These are phyloP conservation scores for Telfairia occidentalis DNA, from an alignment of 331 rosid species.

Conservation along the genomic window DNA sequence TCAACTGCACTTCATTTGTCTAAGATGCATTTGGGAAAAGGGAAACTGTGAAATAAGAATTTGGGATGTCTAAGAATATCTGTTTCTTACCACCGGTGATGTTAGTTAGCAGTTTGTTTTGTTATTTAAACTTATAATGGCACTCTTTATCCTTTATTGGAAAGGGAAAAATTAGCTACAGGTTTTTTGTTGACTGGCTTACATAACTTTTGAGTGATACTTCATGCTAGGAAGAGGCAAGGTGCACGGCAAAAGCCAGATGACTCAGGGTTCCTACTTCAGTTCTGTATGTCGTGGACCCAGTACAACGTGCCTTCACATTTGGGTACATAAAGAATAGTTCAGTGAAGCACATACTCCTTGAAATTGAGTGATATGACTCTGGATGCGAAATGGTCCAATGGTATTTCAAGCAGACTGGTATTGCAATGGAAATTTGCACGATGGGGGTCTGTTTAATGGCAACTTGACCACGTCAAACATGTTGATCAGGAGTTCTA, in stretches of 20 bases:
- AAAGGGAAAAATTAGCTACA: background rate
- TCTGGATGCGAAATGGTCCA: conserved; percentile 26
- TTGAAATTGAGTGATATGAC: conserved; percentile 39
- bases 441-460: conserved; percentile 74
- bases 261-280: conserved; percentile 63
- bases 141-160: background rate
- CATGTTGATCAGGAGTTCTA: conserved; percentile 44
- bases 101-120: background rate
- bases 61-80: background rate
- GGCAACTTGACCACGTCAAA: conserved; percentile 86
- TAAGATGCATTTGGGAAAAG: background rate
- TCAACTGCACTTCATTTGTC: background rate
- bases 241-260: conserved; percentile 75
- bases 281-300: conserved; percentile 43
- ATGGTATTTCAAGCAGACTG: conserved; percentile 61
- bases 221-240: conserved; percentile 57
- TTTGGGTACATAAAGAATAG: conserved; percentile 60
- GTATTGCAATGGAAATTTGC: conserved; percentile 63
- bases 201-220: background rate
- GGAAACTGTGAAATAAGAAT: background rate
- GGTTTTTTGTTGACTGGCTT: background rate
- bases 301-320: conserved; percentile 46
- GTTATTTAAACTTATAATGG: background rate
- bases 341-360: conserved; percentile 59
- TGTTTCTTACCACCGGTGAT: background rate